Evolutionary conservation across 176 grass and related monocot genomes (phyloP).

Genomic region (Themeda triandra): DNA sequence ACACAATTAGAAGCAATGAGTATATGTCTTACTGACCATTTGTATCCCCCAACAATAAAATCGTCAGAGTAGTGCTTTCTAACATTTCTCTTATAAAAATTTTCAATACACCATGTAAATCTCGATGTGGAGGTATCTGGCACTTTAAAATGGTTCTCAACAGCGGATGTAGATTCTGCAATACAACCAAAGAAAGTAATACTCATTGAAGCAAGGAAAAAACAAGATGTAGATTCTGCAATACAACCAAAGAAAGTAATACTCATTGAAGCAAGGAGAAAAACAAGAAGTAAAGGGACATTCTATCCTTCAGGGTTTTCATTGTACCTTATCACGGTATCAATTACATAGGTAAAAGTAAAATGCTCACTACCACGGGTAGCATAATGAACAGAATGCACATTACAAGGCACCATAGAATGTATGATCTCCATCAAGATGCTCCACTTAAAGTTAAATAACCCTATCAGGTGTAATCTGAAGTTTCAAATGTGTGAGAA

Average conservation of each 20-base stretch:
- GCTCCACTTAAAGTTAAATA: slow-evolving; percentile 15
- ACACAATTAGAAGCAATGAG: background rate
- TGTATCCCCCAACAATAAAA: slow-evolving; percentile 52
- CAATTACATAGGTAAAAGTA: background rate
- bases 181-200: slow-evolving; percentile 20
- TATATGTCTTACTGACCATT: slow-evolving; percentile 40
- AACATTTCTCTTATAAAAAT: slow-evolving; percentile 23
- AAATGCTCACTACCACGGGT: background rate
- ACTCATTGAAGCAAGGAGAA: background rate
- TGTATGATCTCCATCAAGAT: background rate
- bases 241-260: slow-evolving; percentile 20
- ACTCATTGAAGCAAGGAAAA: background rate
- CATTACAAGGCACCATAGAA: background rate
- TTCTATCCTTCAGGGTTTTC: background rate
- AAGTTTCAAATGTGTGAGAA: background rate
- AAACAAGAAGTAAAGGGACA: background rate
- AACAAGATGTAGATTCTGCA: slow-evolving; percentile 36
- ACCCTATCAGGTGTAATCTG: background rate
- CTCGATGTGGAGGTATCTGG: slow-evolving; percentile 57
- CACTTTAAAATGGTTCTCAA: slow-evolving; percentile 40
- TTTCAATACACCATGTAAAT: slow-evolving; percentile 65
- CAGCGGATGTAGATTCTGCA: slow-evolving; percentile 29
- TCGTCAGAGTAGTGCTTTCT: slow-evolving; percentile 56
- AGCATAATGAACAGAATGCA: background rate
- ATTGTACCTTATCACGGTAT: background rate